A percentile compares a stretch with the other conserved stretches of the same genome.
Conservation (phyloP, 2,329 filamentous ascomycete genomes). For the Alternaria arborescens region DNA sequence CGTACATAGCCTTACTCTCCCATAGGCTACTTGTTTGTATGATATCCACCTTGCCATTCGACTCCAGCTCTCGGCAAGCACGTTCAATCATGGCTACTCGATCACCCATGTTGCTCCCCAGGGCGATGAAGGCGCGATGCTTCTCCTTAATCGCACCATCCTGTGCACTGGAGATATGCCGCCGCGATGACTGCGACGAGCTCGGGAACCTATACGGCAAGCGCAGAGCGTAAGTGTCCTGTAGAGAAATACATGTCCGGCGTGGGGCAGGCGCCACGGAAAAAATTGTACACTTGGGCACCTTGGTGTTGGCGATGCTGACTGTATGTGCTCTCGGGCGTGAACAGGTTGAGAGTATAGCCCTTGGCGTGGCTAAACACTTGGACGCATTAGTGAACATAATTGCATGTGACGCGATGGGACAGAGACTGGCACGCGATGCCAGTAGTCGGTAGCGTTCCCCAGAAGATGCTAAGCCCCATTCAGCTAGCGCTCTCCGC, state of each 20-base stretch:
- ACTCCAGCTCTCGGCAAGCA: constrained; percentile 81
- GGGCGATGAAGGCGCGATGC: constrained; percentile 75
- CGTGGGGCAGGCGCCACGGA: not conserved
- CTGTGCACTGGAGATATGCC: not conserved
- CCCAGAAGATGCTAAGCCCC: constrained; percentile 21
- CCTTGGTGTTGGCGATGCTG: not conserved
- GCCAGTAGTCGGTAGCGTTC: constrained; percentile 10
- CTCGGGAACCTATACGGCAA: not conserved
- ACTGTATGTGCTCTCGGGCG: not conserved
- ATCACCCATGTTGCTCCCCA: constrained; percentile 93
- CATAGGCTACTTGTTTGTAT: constrained; percentile 86
- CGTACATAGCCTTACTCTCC: constrained; percentile 97
- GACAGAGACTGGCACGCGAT: constrained; percentile 4
- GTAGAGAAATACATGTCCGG: not conserved
- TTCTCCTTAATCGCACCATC: not conserved
- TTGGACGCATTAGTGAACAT: constrained; percentile 9
- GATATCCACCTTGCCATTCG: constrained; percentile 72
- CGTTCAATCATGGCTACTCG: constrained; percentile 84
- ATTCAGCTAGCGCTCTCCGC: constrained; percentile 25
- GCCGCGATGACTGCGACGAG: not conserved
- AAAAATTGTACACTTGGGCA: constrained; percentile 4
- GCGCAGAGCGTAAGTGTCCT: not conserved
- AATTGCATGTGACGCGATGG: constrained; percentile 30
- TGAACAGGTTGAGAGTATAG: not conserved
- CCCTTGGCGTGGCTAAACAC: constrained; percentile 6